A percentile compares a stretch with the other conserved stretches of the same genome.
phyloP scores from a whole-genome alignment of 1,284 basidiomycete genomes.

The Leccinum cinnamomeum region DNA sequence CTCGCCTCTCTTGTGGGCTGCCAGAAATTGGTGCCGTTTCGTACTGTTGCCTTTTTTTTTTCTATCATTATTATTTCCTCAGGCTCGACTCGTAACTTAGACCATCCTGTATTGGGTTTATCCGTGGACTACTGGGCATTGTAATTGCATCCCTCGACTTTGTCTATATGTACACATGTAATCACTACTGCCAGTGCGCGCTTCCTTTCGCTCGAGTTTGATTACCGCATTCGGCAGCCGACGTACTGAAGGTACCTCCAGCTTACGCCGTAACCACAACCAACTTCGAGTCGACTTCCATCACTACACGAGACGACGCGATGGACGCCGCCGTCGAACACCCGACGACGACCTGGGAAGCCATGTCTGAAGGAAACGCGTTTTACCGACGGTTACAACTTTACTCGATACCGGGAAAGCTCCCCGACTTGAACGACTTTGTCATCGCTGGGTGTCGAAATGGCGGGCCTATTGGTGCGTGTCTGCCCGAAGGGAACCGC shows the following conservation, averaged over 20 bases:
- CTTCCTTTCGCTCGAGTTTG: too few species aligned
- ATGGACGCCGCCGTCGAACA: conserved; percentile 54
- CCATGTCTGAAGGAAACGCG: conserved; percentile 75
- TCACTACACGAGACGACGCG: conserved; percentile 1
- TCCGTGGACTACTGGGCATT: neutral
- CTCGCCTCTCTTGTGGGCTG: neutral
- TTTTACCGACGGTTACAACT: conserved; percentile 82
- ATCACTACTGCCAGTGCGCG: neutral
- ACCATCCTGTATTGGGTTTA: conserved; percentile 1
- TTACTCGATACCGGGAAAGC: conserved; percentile 81
- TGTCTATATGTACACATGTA: neutral
- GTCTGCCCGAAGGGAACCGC: neutral
- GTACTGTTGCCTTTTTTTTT: neutral
- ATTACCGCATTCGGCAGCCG: conserved; percentile 9
- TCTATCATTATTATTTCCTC: conserved; percentile 2
- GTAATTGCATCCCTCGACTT: conserved; percentile 9
- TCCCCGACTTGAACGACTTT: conserved; percentile 81
- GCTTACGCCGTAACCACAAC: neutral
- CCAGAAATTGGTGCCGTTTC: neutral
- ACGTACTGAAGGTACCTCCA: neutral
- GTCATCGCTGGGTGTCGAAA: conserved; percentile 80
- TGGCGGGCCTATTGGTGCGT: conserved; percentile 85
- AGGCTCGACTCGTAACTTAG: conserved; percentile 4
- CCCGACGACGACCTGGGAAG: conserved; percentile 76
- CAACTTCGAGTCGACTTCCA: neutral